Evolutionary conservation across 768 basidiomycete genomes (phyloP).

Genomic region (Termitomyces eurrhizus): DNA sequence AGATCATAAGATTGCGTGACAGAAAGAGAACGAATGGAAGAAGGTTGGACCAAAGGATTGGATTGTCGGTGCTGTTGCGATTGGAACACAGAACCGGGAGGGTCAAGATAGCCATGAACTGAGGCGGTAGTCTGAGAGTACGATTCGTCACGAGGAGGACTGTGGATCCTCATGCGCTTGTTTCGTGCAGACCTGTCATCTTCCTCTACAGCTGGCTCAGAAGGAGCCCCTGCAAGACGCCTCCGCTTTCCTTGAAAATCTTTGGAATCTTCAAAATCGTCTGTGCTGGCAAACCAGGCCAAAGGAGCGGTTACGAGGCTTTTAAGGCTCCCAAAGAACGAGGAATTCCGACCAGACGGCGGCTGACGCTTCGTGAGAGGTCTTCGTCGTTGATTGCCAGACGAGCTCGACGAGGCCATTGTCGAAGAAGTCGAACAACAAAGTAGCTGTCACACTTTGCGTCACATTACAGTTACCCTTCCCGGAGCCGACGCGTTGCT

Average conservation of each 20-base stretch:
- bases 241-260: constrained; percentile 55
- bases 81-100: constrained; percentile 43
- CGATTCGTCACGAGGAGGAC: constrained; percentile 38
- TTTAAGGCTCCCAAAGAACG: constrained; percentile 61
- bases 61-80: constrained; percentile 19
- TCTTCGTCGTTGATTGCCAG: constrained; percentile 23
- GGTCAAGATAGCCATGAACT: constrained; percentile 46
- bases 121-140: constrained; percentile 20
- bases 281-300: constrained; percentile 49
- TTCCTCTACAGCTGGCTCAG: constrained; percentile 28
- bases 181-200: constrained; percentile 30
- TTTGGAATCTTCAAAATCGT: constrained; percentile 44
- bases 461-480: constrained; percentile 11
- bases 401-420: constrained; percentile 33
- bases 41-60: constrained; percentile 17
- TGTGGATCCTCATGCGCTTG: constrained; percentile 53
- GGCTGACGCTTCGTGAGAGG: constrained; percentile 27
- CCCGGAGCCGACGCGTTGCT: not conserved
- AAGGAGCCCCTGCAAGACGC: constrained; percentile 30
- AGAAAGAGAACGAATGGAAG: constrained; percentile 23
- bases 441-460: constrained; percentile 18
- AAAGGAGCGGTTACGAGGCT: constrained; percentile 64
- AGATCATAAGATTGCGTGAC: constrained; percentile 25
- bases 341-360: constrained; percentile 49
- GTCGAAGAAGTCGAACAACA: constrained; percentile 28